Evolutionary conservation across 345 rosid species (phyloP).

Genomic region (Citrus australasica): DNA sequence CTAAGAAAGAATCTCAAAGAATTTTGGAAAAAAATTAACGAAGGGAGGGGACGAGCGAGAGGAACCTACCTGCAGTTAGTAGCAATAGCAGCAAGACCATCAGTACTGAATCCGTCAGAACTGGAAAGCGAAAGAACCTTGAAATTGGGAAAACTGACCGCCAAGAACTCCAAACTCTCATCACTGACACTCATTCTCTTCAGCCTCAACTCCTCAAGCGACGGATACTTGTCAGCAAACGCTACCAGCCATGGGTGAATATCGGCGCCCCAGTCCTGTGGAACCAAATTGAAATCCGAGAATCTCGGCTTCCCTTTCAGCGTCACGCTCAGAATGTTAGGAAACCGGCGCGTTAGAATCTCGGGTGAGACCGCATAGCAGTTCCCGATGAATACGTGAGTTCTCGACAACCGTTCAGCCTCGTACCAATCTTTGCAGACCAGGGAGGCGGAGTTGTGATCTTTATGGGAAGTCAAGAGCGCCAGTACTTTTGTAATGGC

Average conservation of each 20-base stretch:
- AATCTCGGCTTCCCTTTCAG: constrained; percentile 73
- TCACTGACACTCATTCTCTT: constrained; percentile 64
- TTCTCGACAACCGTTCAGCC: constrained; percentile 60
- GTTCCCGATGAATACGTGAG: constrained; percentile 62
- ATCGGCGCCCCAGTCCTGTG: constrained; percentile 68
- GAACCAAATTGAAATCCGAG: constrained; percentile 67
- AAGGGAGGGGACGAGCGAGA: no score
- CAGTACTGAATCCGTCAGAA: constrained; percentile 67
- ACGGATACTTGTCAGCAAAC: constrained; percentile 48
- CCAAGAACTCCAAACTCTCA: constrained; percentile 54
- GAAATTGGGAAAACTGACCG: constrained; percentile 42
- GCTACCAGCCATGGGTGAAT: constrained; percentile 53
- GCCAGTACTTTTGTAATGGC: background rate
- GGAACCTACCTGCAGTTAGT: constrained; percentile 13
- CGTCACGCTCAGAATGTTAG: constrained; percentile 50
- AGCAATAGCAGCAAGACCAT: constrained; percentile 56
- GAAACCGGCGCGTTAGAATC: constrained; percentile 54
- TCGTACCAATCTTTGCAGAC: constrained; percentile 67
- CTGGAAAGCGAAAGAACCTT: constrained; percentile 52
- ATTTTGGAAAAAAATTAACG: no score
- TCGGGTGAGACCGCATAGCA: constrained; percentile 70
- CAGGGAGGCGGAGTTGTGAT: constrained; percentile 57
- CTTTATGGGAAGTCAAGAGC: constrained; percentile 38
- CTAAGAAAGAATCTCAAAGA: no score
- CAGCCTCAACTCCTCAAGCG: constrained; percentile 54